Evolutionary conservation across 1,284 basidiomycete species (phyloP).

Genomic region (Megacollybia platyphylla): DNA sequence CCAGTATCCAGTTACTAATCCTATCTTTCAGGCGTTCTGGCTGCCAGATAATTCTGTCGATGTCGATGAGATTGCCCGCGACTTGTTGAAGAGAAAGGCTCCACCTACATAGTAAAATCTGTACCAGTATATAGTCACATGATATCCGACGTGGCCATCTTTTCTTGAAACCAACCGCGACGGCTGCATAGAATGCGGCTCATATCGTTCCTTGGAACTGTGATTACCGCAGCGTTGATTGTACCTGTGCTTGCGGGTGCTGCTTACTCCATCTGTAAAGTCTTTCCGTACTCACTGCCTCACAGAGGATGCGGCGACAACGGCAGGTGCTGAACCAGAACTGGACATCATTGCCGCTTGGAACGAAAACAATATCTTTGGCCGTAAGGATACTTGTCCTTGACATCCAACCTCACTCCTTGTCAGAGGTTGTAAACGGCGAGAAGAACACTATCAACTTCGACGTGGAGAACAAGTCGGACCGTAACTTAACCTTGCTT

Average conservation of each 20-base stretch:
- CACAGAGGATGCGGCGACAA: neutral
- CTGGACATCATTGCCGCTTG: constrained; percentile 57
- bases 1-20: neutral
- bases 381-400: constrained; percentile 42
- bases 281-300: no score
- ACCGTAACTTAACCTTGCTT: constrained; percentile 64
- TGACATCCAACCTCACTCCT: constrained; percentile 5
- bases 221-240: no score
- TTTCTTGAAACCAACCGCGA: no score
- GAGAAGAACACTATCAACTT: constrained; percentile 63
- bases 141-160: no score
- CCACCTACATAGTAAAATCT: constrained; percentile 13
- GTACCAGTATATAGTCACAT: neutral
- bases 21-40: constrained; percentile 60
- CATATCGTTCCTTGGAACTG: no score
- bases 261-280: no score
- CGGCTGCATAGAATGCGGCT: no score
- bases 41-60: constrained; percentile 51
- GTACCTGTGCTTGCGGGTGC: no score
- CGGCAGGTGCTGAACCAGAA: constrained; percentile 13
- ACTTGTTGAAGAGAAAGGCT: constrained; percentile 19
- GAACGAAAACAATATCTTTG: constrained; percentile 69
- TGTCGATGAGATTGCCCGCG: constrained; percentile 28
- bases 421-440: constrained; percentile 74
- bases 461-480: constrained; percentile 65